These are phyloP conservation scores for Globisporangium ultimum DNA, from an alignment of 352 stramenopile genomes.

Conservation along the genomic window DNA sequence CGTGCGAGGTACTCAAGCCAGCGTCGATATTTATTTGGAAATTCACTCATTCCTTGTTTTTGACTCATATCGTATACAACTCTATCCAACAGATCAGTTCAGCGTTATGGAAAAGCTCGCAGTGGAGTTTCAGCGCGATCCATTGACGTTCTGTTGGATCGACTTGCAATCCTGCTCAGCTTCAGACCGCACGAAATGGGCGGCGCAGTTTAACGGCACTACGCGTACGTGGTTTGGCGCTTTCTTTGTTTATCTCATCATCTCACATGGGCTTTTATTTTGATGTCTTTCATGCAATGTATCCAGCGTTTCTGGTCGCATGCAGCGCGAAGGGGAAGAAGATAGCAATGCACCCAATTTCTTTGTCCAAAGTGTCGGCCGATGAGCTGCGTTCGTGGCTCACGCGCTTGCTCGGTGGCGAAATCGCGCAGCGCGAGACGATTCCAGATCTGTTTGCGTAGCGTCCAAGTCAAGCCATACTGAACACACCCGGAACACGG, in stretches of 20 bases:
- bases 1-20: constrained; percentile 36
- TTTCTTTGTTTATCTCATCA: background rate
- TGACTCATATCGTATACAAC: background rate
- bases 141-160: constrained; percentile 77
- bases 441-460: constrained; percentile 34
- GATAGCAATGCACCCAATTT: constrained; percentile 33
- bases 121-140: constrained; percentile 64
- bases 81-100: constrained; percentile 57
- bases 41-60: too few species aligned
- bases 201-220: constrained; percentile 33
- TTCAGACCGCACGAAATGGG: constrained; percentile 39
- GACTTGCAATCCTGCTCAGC: constrained; percentile 34
- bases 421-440: constrained; percentile 45
- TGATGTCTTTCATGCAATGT: too few species aligned
- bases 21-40: too few species aligned
- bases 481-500: background rate
- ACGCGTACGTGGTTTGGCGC: constrained; percentile 27
- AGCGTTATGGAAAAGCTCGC: constrained; percentile 58
- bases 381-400: constrained; percentile 62
- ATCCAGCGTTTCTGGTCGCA: constrained; percentile 51
- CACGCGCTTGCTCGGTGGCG: constrained; percentile 50
- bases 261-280: background rate
- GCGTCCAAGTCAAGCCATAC: background rate
- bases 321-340: constrained; percentile 67
- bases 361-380: constrained; percentile 12